Evolutionary conservation across 2,329 filamentous ascomycete genomes (phyloP).

Genomic region (Helotiales sp.): DNA sequence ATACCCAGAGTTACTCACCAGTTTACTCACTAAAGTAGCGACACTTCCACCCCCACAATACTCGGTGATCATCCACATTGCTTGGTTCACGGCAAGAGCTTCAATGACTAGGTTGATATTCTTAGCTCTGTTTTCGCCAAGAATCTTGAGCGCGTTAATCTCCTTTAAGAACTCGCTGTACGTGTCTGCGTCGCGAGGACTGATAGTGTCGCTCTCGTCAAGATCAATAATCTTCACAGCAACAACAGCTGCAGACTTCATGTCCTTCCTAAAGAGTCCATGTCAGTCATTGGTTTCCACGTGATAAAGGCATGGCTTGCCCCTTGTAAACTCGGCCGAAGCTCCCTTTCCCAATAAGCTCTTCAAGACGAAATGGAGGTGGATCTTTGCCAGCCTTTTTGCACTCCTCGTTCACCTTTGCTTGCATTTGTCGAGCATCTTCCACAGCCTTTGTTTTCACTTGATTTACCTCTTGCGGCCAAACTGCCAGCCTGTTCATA

Average conservation of each 20-base stretch:
- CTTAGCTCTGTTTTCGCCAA: no score
- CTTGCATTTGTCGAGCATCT: conserved; percentile 74
- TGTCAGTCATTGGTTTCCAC: no score
- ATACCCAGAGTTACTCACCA: background rate
- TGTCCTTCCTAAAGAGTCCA: conserved; percentile 39
- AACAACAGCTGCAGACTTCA: conserved; percentile 56
- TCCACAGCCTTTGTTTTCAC: conserved; percentile 51
- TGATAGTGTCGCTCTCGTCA: conserved; percentile 73
- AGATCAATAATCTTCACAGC: conserved; percentile 86
- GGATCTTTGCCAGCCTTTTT: conserved; percentile 62
- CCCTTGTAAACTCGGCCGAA: conserved; percentile 79
- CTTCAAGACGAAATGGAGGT: conserved; percentile 70
- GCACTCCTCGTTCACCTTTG: conserved; percentile 65
- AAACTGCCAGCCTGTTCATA: conserved; percentile 14
- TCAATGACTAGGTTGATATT: conserved; percentile 86
- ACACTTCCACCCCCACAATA: conserved; percentile 87
- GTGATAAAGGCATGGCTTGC: conserved; percentile 32
- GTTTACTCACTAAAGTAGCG: conserved; percentile 63
- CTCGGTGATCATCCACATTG: conserved; percentile 88
- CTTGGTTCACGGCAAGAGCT: conserved; percentile 75
- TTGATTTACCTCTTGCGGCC: conserved; percentile 24
- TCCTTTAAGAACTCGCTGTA: conserved; percentile 76
- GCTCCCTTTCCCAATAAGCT: conserved; percentile 76
- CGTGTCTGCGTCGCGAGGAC: conserved; percentile 68
- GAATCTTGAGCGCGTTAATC: conserved; percentile 72